Percentiles rank a stretch among this genome's conserved stretches.
These are phyloP conservation scores for Plasmodium relictum DNA, from an alignment of 169 alveolate genomes.

Conservation along the genomic window DNA sequence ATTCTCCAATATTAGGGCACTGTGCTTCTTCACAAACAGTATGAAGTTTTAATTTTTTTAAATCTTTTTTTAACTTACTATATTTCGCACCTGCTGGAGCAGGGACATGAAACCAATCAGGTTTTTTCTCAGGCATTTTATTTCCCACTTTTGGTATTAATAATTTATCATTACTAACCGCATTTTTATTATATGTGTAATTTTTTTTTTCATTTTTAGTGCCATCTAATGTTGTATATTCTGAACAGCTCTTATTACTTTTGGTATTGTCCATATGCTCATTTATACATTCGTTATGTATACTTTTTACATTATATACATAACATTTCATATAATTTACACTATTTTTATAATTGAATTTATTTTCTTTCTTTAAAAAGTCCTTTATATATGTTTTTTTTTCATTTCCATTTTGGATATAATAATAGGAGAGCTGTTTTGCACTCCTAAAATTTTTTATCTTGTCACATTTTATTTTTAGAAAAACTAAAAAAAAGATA, in stretches of 20 bases:
- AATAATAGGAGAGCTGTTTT: neutral
- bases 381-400: neutral
- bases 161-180: neutral
- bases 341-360: neutral
- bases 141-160: conserved; percentile 74
- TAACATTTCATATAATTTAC: neutral
- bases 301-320: neutral
- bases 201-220: neutral
- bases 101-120: conserved; percentile 85
- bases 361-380: neutral
- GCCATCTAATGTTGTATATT: too few relatives aligned
- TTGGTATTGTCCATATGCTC: neutral
- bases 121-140: conserved; percentile 76
- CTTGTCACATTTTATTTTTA: neutral
- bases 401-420: neutral
- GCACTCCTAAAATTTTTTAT: neutral
- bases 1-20: conserved; percentile 87
- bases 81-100: conserved; percentile 80
- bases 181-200: neutral
- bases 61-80: conserved; percentile 51
- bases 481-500: neutral
- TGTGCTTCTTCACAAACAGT: conserved; percentile 88
- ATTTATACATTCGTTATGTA: neutral
- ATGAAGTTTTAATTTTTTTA: conserved; percentile 77
- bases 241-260: neutral